Evolutionary conservation across 805 yeast genomes (phyloP), one percentile per base, ranked within the genome.

Genomic region (Starmerella bacillaris): DNA sequence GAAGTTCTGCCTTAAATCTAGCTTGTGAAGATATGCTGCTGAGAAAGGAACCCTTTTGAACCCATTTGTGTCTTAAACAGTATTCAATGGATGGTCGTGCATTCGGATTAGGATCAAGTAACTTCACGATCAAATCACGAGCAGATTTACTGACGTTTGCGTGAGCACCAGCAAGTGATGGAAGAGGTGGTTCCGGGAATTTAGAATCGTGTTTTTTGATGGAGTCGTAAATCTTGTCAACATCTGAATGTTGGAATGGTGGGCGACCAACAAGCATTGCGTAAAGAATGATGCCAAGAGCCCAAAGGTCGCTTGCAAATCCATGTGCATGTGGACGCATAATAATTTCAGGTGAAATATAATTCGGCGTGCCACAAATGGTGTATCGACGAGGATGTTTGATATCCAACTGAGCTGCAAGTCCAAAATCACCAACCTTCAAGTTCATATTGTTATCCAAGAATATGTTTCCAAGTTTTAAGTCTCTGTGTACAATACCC

Each of bases 311-410:
- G 28, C 83, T 95, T 56, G 83, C 94, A 52, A 72, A 84, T 34
- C 92, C 74, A 56, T 89, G 98, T 6, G 96, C 98, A 31, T 46
- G 51, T 18, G 51, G 51, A 14, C 47, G 42, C 27, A 83, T 78
- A 44, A 89, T 65, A 17, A 89, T 93, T 61, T 89, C 99, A 5
- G 99, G 99, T 1, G 98, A 95, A 53, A 89, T 89, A 55, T 89
- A 89, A 59, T 89, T 89, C 40, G 99, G 99, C 18, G 99, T 89
- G 36, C 99, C 99, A 58, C 99, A 89, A 37, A 89, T 80, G 30
- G 98, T 86, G 54, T 75, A 78, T 51, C 86, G 82, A 45, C 86
- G 72, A 34, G 79, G 79, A 38, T 67, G 67, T 21, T 67, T 63
- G 17, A 70, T 63, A 29, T 77, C 78, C 42, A 89, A 65, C n/a